Evolutionary conservation across 805 yeast species (phyloP).

Genomic region (Monosporozyma servazzii): DNA sequence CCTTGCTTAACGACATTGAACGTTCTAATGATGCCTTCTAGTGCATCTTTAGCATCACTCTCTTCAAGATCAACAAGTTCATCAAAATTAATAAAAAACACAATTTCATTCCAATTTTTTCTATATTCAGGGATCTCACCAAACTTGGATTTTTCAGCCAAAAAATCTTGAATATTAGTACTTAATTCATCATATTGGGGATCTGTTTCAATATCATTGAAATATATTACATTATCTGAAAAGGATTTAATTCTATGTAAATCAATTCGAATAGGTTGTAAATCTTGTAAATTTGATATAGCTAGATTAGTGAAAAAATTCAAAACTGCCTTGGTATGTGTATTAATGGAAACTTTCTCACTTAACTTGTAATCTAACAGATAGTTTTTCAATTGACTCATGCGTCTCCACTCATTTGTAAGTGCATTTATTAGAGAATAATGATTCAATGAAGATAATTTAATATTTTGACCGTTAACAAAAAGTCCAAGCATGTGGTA

Average conservation of each 20-base stretch:
- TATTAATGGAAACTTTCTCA: background rate
- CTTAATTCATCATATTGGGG: conserved; percentile 40
- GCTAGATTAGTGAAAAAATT: conserved; percentile 18
- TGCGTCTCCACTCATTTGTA: conserved; percentile 12
- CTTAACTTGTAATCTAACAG: conserved; percentile 1
- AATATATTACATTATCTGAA: conserved; percentile 45
- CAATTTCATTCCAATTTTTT: conserved; percentile 67
- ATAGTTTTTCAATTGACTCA: conserved; percentile 8
- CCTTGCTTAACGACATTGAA: conserved; percentile 42
- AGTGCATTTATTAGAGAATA: conserved; percentile 16
- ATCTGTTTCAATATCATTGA: conserved; percentile 71
- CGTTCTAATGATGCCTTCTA: conserved; percentile 41
- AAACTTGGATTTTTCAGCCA: conserved; percentile 33
- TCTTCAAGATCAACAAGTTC: conserved; percentile 20
- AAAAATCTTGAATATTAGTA: conserved; percentile 37
- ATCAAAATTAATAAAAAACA: conserved; percentile 58
- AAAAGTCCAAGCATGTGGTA: conserved; percentile 26
- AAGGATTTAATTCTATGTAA: conserved; percentile 24
- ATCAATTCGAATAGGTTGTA: conserved; percentile 28
- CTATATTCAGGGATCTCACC: conserved; percentile 61
- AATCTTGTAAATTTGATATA: conserved; percentile 14
- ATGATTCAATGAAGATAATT: conserved; percentile 17
- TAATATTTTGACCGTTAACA: conserved; percentile 27
- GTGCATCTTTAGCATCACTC: conserved; percentile 33
- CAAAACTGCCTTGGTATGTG: conserved; percentile 13